Base-by-base conservation (phyloP, 345 rosid species). In the Ceriops zippeliana region DNA sequence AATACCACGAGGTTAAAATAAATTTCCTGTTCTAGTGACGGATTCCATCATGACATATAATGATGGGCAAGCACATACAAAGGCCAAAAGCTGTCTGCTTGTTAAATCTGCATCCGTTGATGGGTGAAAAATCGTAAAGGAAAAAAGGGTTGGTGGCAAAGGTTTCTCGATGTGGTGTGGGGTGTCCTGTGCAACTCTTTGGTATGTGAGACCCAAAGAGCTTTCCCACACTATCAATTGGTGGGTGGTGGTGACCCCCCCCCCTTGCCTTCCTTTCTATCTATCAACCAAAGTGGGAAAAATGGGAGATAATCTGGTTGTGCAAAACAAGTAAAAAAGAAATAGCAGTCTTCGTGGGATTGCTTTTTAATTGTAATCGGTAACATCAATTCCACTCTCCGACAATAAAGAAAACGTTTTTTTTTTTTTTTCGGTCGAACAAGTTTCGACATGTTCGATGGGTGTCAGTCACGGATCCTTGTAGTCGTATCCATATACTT, bases 41-140 rank as follows among this genome's bases (percentile, higher is more conserved):
- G 52, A 30, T 57, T 20, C 9, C 56, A 46, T 22, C 28, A 70
- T 19, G 16, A 38, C 61, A 46, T 2, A 15, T 5, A 22, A 58
- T 64, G 60, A 68, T 69, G 68, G 73, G 32, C 31, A 31, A 42
- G 52, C 80, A 68, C 70, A 22, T 31, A 58, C 34, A 20, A 51
- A 59, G 73, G 70, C 42, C 38, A 37, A 72, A 65, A 68, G 58
- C 28, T 9, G 28, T 54, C 27, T 9, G 28, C 24, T 28, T 8
- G 16, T 54, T 22, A 54, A 54, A 22, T 22, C 58, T 54, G 58
- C 58, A 35, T 67, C 30, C 58, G 19, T 24, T 54, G 27, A 54
- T 46, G 58, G 24, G 42, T 32, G 24, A 42, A 42, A 42, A 42
- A 32, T 70, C 47, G 58, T 27, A 17, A 28, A 56, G 26, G 7